Conservation (phyloP, 2,329 filamentous ascomycete species). For the Grosmannia serpens region DNA sequence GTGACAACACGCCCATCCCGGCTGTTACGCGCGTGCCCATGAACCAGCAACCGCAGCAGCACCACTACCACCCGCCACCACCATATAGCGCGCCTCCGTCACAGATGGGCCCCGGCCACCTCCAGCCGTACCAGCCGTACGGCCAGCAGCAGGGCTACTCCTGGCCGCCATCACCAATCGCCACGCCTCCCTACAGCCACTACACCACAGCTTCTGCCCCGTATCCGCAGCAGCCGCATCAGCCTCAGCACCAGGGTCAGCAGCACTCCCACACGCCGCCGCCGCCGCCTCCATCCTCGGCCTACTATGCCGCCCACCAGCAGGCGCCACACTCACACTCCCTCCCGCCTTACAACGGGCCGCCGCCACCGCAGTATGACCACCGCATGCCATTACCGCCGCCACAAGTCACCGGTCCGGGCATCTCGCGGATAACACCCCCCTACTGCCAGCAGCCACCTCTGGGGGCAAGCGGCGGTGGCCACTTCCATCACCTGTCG, state of each 20-base stretch:
- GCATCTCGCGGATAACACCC: constrained; percentile 1
- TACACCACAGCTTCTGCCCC: constrained; percentile 27
- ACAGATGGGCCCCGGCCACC: constrained; percentile 2
- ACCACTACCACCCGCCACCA: constrained; percentile 15
- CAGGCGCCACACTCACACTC: neutral
- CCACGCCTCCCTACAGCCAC: constrained; percentile 40
- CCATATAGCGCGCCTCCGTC: constrained; percentile 3
- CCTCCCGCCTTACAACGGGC: constrained; percentile 7
- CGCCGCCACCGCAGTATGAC: constrained; percentile 12
- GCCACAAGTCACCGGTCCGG: constrained; percentile 2
- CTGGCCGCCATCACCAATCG: constrained; percentile 45
- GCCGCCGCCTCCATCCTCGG: constrained; percentile 18
- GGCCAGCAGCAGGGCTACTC: constrained; percentile 30
- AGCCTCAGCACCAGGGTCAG: constrained; percentile 10
- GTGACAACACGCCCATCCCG: constrained; percentile 63
- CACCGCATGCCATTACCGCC: constrained; percentile 8
- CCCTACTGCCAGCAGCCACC: constrained; percentile 1
- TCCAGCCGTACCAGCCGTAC: constrained; percentile 22
- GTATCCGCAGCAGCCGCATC: constrained; percentile 17
- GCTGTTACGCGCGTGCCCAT: constrained; percentile 68
- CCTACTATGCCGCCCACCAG: constrained; percentile 13
- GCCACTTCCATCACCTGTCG: constrained; percentile 1
- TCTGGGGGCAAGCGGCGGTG: neutral
- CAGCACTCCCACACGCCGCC: constrained; percentile 15
- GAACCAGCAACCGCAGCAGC: constrained; percentile 32